These are phyloP conservation scores for Arthroderma sp. DNA, from an alignment of 2,329 filamentous ascomycete genomes.

Conservation along the genomic window DNA sequence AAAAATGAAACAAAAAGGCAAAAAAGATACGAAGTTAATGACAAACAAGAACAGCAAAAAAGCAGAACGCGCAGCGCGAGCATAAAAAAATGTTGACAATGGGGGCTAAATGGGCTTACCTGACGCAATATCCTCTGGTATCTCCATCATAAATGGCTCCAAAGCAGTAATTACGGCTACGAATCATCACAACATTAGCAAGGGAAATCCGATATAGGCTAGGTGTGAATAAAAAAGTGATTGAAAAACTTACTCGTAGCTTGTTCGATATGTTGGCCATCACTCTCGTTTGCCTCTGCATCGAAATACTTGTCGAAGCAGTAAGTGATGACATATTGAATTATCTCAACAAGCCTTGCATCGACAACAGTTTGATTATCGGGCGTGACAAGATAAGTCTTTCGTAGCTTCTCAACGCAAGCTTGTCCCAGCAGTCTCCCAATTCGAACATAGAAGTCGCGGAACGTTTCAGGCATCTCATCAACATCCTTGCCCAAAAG, in stretches of 20 bases:
- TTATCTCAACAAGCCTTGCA: slow-evolving; percentile 23
- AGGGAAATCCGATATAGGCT: not conserved
- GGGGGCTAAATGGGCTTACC: slow-evolving; percentile 17
- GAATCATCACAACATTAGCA: not conserved
- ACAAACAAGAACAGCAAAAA: slow-evolving; percentile 11
- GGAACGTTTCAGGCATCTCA: slow-evolving; percentile 17
- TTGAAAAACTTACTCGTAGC: slow-evolving; percentile 21
- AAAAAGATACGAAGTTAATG: not conserved
- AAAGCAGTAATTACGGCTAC: slow-evolving; percentile 21
- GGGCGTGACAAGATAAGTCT: slow-evolving; percentile 18
- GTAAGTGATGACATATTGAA: slow-evolving; percentile 24
- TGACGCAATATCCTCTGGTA: slow-evolving; percentile 27
- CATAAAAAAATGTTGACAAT: not conserved
- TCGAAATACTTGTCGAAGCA: slow-evolving; percentile 28
- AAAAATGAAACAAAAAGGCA: slow-evolving; percentile 13
- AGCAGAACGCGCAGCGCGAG: not conserved
- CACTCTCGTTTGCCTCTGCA: slow-evolving; percentile 20
- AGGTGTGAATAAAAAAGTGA: not conserved
- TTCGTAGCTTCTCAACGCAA: slow-evolving; percentile 23
- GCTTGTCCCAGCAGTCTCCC: slow-evolving; percentile 21
- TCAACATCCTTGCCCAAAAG: slow-evolving; percentile 28
- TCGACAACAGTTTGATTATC: slow-evolving; percentile 18
- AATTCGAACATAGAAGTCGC: slow-evolving; percentile 16
- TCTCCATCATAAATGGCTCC: slow-evolving; percentile 24
- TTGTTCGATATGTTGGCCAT: slow-evolving; percentile 20